phyloP scores from a whole-genome alignment of 1,139 yeast species.

The Debaryomyces sp. region DNA sequence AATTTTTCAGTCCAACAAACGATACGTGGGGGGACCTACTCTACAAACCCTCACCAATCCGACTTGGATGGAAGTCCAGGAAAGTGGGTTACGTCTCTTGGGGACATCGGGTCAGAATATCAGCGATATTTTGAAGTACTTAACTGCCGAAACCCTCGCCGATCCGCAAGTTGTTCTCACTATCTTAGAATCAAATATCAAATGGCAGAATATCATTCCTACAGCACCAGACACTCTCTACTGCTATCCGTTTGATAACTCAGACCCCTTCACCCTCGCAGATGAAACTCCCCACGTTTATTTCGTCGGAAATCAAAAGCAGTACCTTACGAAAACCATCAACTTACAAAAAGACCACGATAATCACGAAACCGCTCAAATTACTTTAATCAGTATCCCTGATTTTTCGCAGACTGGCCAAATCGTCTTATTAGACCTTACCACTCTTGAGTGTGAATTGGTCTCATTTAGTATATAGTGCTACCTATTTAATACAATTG shows the following conservation, averaged over 20 bases:
- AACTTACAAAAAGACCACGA: constrained; percentile 5
- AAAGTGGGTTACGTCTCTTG: constrained; percentile 58
- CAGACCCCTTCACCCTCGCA: constrained; percentile 76
- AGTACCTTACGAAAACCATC: constrained; percentile 45
- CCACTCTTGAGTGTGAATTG: constrained; percentile 55
- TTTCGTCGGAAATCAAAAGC: constrained; percentile 81
- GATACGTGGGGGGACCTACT: constrained; percentile 42
- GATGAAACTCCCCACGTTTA: constrained; percentile 82
- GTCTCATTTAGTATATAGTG: constrained; percentile 21
- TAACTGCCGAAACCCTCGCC: constrained; percentile 25
- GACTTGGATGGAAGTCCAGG: constrained; percentile 53
- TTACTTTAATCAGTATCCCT: constrained; percentile 71
- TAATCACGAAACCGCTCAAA: constrained; percentile 29
- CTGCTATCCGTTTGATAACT: constrained; percentile 80
- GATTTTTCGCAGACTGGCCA: constrained; percentile 66
- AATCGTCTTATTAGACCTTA: constrained; percentile 65
- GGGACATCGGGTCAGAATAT: constrained; percentile 88
- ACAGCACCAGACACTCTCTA: constrained; percentile 96
- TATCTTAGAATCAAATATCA: constrained; percentile 67
- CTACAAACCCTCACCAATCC: constrained; percentile 73
- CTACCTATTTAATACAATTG: not conserved
- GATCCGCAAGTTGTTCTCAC: constrained; percentile 37
- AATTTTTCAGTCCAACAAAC: constrained; percentile 55
- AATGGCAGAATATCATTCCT: constrained; percentile 89
- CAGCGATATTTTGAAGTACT: constrained; percentile 72